Percentiles rank a stretch among this genome's conserved stretches.
Evolutionary conservation across 2,329 filamentous ascomycete genomes (phyloP).

Genomic region (Calonectria crousiana): DNA sequence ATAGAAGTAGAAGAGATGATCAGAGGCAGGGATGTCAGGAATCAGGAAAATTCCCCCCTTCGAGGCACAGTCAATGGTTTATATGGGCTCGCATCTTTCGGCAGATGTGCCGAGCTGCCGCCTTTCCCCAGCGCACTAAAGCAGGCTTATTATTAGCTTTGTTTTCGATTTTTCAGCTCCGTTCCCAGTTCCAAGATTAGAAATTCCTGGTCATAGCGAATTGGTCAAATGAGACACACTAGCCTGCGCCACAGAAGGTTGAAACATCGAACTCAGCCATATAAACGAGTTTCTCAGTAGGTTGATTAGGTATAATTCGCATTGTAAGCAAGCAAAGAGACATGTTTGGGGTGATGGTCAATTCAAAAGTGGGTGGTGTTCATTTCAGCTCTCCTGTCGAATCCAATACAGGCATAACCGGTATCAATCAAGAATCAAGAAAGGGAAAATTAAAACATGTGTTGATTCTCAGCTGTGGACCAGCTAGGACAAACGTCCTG

Average conservation of each 20-base stretch:
- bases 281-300: not conserved
- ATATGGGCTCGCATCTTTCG: not conserved
- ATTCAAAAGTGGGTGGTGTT: not conserved
- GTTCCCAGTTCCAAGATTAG: not conserved
- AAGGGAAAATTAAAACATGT: not conserved
- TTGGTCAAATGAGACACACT: not conserved
- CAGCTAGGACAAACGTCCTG: not conserved
- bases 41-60: not conserved
- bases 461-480: not conserved
- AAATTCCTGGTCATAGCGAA: not conserved
- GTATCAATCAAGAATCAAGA: not conserved
- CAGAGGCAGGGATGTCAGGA: not conserved
- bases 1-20: not conserved
- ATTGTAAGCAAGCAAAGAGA: not conserved
- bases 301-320: not conserved
- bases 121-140: not conserved
- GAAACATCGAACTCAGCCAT: not conserved
- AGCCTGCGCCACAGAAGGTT: not conserved
- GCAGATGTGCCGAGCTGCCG: not conserved
- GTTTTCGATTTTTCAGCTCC: slow-evolving; percentile 2
- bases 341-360: not conserved
- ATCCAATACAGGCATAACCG: not conserved
- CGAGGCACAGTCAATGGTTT: not conserved
- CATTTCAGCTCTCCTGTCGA: not conserved
- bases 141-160: not conserved